phyloP scores from a whole-genome alignment of 1,284 basidiomycete genomes.

The Anthracocystis setariae region DNA sequence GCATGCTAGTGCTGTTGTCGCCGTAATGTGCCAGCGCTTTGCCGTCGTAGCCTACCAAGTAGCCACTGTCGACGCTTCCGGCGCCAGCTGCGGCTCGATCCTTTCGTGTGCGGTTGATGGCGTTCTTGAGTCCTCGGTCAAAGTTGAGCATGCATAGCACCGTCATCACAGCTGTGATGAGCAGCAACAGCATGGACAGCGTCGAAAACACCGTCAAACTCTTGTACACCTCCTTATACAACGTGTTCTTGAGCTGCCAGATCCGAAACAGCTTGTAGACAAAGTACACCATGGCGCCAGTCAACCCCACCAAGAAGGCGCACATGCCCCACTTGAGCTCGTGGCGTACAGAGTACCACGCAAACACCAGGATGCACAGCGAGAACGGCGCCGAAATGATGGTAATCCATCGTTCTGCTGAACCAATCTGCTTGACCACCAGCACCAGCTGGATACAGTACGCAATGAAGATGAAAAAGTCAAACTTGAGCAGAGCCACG shows the following conservation, averaged over 20 bases:
- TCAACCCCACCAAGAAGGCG: slow-evolving; percentile 46
- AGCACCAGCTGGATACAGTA: slow-evolving; percentile 62
- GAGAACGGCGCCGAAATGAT: slow-evolving; percentile 56
- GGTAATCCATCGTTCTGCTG: slow-evolving; percentile 54
- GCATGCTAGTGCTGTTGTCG: slow-evolving; percentile 49
- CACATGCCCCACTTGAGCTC: slow-evolving; percentile 55
- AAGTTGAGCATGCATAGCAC: slow-evolving; percentile 59
- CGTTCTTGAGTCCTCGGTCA: slow-evolving; percentile 54
- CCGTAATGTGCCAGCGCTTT: slow-evolving; percentile 42
- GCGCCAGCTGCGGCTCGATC: slow-evolving; percentile 25
- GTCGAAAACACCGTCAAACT: slow-evolving; percentile 59
- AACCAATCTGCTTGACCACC: slow-evolving; percentile 52
- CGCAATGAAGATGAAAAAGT: slow-evolving; percentile 61
- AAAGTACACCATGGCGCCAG: slow-evolving; percentile 59
- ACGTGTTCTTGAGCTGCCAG: slow-evolving; percentile 46
- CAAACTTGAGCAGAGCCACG: slow-evolving; percentile 60
- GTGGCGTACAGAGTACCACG: slow-evolving; percentile 55
- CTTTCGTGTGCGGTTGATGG: slow-evolving; percentile 43
- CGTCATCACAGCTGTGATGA: slow-evolving; percentile 52
- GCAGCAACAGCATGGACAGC: slow-evolving; percentile 50
- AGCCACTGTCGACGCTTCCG: slow-evolving; percentile 20
- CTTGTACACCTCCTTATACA: slow-evolving; percentile 62
- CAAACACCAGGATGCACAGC: slow-evolving; percentile 53
- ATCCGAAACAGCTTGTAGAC: slow-evolving; percentile 58
- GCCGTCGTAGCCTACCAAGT: slow-evolving; percentile 47